phyloP scores from a whole-genome alignment of 1,284 basidiomycete genomes.

The Cutaneotrichosporon cavernicola region DNA sequence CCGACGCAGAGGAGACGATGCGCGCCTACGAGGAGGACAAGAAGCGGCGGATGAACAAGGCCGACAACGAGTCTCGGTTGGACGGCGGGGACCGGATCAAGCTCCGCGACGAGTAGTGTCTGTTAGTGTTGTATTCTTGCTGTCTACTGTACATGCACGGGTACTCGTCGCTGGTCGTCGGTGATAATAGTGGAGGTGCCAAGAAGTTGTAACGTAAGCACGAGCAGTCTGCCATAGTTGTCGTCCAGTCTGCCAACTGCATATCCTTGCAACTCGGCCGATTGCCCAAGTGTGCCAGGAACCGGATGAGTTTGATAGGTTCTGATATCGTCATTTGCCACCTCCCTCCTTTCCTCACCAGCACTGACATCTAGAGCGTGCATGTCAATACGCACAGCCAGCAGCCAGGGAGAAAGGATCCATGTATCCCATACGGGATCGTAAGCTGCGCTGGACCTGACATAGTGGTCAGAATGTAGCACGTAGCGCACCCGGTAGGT shows the following conservation, averaged over 20 bases:
- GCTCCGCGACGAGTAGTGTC: constrained; percentile 35
- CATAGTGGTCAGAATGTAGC: too few relatives aligned
- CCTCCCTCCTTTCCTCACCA: not conserved
- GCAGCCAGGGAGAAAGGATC: not conserved
- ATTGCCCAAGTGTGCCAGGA: not conserved
- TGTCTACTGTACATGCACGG: not conserved
- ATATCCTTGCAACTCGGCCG: too few relatives aligned
- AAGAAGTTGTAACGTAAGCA: too few relatives aligned
- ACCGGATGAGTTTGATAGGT: not conserved
- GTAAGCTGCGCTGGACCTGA: too few relatives aligned
- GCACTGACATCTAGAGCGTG: not conserved
- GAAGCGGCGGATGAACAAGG: constrained; percentile 29
- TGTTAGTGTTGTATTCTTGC: constrained; percentile 1
- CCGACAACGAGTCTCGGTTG: constrained; percentile 16
- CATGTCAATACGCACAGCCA: not conserved
- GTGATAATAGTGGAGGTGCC: too few relatives aligned
- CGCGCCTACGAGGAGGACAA: constrained; percentile 48
- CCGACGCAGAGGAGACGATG: constrained; percentile 46
- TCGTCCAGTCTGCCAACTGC: too few relatives aligned
- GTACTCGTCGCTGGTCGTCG: not conserved
- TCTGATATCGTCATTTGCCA: not conserved
- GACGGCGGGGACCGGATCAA: constrained; percentile 26
- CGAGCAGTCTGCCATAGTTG: too few relatives aligned
- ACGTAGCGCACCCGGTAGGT: too few relatives aligned
- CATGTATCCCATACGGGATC: too few relatives aligned